phyloP scores from a whole-genome alignment of 768 basidiomycete genomes.

The Calocybe gangraenosa region DNA sequence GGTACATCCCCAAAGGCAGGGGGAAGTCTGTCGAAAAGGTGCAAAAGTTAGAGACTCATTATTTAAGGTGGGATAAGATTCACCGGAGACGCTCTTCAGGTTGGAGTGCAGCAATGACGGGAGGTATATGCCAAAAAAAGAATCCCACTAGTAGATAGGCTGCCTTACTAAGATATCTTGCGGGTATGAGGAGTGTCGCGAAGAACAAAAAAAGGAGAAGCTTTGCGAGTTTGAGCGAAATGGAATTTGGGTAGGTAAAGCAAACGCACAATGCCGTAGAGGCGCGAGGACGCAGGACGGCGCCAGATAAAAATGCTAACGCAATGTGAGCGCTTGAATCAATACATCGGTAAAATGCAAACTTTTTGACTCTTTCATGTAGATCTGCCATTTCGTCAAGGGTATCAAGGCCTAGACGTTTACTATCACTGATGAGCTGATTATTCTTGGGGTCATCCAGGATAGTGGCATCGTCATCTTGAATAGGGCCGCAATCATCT shows the following conservation, averaged over 20 bases:
- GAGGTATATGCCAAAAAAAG: conserved; percentile 60
- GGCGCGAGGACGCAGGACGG: conserved; percentile 41
- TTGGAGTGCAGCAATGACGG: conserved; percentile 50
- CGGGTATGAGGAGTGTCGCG: conserved; percentile 41
- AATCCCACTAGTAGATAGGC: conserved; percentile 43
- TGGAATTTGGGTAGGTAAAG: too few relatives aligned
- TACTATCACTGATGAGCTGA: conserved; percentile 36
- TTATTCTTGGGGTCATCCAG: conserved; percentile 30
- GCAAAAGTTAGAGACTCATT: neutral
- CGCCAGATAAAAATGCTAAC: conserved; percentile 68
- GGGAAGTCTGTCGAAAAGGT: conserved; percentile 34
- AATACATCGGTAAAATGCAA: conserved; percentile 15
- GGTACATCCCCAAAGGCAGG: conserved; percentile 48
- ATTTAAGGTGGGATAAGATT: conserved; percentile 28
- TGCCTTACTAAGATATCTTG: conserved; percentile 45
- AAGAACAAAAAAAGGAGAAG: conserved; percentile 34
- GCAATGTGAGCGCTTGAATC: neutral
- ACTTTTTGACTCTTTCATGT: conserved; percentile 66
- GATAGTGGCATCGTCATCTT: conserved; percentile 18
- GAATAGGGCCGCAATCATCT: conserved; percentile 7
- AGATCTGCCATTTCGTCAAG: conserved; percentile 52
- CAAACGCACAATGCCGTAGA: conserved; percentile 43
- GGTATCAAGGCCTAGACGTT: conserved; percentile 33
- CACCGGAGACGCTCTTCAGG: conserved; percentile 43
- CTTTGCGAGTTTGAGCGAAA: conserved; percentile 19